phyloP scores from a whole-genome alignment of 164 flowering plant genomes.

The Tinospora cordifolia region DNA sequence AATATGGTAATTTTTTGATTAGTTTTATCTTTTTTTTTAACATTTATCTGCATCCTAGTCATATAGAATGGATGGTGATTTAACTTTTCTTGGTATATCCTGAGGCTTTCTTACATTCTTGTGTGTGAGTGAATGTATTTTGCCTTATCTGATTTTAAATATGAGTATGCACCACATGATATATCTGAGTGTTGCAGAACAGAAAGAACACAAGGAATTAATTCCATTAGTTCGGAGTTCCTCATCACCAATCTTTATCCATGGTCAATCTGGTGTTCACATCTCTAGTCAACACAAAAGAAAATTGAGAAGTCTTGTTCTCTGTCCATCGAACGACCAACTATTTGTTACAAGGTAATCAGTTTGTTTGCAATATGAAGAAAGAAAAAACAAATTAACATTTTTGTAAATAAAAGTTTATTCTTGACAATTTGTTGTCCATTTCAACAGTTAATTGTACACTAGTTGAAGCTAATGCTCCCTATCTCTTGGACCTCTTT shows the following conservation, averaged over 20 bases:
- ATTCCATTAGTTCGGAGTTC: slow-evolving; percentile 43
- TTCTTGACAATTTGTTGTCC: no score
- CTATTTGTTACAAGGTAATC: slow-evolving; percentile 85
- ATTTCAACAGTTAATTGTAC: no score
- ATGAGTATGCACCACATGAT: slow-evolving; percentile 4
- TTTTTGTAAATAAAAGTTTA: not conserved
- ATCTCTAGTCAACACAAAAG: slow-evolving; percentile 82
- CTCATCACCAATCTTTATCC: slow-evolving; percentile 40
- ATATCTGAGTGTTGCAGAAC: slow-evolving; percentile 41
- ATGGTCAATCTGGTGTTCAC: slow-evolving; percentile 39
- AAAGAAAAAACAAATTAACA: not conserved
- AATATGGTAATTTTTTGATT: slow-evolving; percentile 46
- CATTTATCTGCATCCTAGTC: not conserved
- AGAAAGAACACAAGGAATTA: slow-evolving; percentile 63
- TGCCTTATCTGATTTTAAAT: not conserved
- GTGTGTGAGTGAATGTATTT: not conserved
- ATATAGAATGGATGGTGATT: not conserved
- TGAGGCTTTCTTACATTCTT: not conserved
- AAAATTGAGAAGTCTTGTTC: slow-evolving; percentile 70
- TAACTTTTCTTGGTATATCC: not conserved
- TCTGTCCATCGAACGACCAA: slow-evolving; percentile 70
- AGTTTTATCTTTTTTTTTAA: not conserved
- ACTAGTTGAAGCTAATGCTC: no score
- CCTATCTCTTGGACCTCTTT: not conserved
- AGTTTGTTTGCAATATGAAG: not conserved